Base-by-base conservation (phyloP, 352 stramenopile species). In the Pythium aquatile region DNA sequence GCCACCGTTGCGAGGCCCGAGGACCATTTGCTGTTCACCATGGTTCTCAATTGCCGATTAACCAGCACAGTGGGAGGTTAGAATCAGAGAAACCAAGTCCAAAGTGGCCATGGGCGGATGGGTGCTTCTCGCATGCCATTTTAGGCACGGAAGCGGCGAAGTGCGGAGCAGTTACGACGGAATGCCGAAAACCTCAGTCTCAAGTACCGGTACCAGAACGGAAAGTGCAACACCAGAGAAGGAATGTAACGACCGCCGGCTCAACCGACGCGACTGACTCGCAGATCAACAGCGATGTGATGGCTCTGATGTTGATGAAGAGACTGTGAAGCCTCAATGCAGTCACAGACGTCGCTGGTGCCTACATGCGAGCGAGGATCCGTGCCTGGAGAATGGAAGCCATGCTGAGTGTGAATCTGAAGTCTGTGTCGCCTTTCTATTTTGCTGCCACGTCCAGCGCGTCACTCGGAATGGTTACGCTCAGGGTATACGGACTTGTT, bases 401-500 rank as follows among this genome's bases (percentile, higher is more conserved):
- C 44, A 29, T 30, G n/a, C 0, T 4, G n/a, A 14, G 11, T 16
- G 8, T 40, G 46, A 60, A 58, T 61, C 44, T 68, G 7, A 16
- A 58, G 46, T n/a, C 11, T 49, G 42, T 20, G 20, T 51, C 44
- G 44, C 44, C 44, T 51, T n/a, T 51, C 44, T 51, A 32, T 51
- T 40, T 7, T 55, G 5, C 16, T 13, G 39, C 60, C 60, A 66
- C 60, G 60, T 66, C 60, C 29, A 61, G n/a, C 2, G 51, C 40
- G 60, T 66, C 60, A 66, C 52, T 49, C 37, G 42, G 54, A 55
- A 44, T 37, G 49, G 55, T 63, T 63, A 47, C 29, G 5, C 32
- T 35, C 32, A 9, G 32, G 32, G 32, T 9, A 35, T 9, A 10
- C 29, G 20, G 28, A 5, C 39, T 49, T 37, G 7, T 14, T 56